Percentiles rank a stretch among this genome's conserved stretches.
Conservation (phyloP, 495 filamentous ascomycete genomes). For the Jackrogersella multiformis region DNA sequence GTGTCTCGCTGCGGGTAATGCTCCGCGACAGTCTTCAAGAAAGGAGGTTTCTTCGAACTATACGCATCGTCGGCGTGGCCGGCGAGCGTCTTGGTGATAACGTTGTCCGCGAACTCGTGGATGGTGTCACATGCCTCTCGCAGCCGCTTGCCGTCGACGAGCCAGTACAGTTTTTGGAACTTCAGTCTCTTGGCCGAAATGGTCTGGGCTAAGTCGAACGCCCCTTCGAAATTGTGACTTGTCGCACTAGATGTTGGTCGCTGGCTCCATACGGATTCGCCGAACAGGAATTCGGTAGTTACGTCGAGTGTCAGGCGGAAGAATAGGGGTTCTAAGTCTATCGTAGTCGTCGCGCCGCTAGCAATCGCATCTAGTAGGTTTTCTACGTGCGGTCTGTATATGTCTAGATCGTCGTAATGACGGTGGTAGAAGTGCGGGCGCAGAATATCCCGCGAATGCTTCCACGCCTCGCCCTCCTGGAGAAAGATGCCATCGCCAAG, state of each 20-base stretch:
- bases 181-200: conserved; percentile 45
- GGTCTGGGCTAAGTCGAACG: conserved; percentile 45
- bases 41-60: conserved; percentile 19
- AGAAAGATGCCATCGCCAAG: conserved; percentile 78
- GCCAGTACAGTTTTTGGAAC: conserved; percentile 51
- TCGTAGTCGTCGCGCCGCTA: conserved; percentile 16
- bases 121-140: conserved; percentile 46
- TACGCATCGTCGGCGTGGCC: background rate
- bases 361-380: conserved; percentile 51
- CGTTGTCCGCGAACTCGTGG: conserved; percentile 47
- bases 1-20: conserved; percentile 28
- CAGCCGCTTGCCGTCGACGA: conserved; percentile 45
- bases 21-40: conserved; percentile 32
- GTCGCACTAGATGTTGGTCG: conserved; percentile 31
- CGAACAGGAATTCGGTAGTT: conserved; percentile 78
- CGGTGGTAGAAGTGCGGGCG: conserved; percentile 69
- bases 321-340: conserved; percentile 72
- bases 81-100: conserved; percentile 40
- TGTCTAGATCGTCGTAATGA: conserved; percentile 67
- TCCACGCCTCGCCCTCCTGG: conserved; percentile 71
- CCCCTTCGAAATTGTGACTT: conserved; percentile 27
- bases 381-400: conserved; percentile 68
- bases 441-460: conserved; percentile 68
- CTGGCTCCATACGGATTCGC: conserved; percentile 58
- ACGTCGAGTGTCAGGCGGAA: conserved; percentile 72